Conservation (phyloP, 2,329 filamentous ascomycete genomes). For the Thielaviopsis ethacetica region DNA sequence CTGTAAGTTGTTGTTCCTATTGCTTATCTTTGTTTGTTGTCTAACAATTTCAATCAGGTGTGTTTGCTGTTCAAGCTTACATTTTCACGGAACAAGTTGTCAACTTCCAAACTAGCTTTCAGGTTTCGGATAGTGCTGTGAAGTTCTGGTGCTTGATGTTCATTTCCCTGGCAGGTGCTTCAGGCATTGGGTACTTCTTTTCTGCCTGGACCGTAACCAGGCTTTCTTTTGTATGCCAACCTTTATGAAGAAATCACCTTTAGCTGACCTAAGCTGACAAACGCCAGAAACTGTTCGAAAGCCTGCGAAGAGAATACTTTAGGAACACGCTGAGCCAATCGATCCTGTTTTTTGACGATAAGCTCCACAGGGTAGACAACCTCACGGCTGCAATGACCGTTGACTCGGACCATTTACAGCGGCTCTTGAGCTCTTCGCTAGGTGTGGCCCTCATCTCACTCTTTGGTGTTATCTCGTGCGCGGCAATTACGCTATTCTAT, state of each 20-base stretch:
- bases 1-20: conserved; percentile 5
- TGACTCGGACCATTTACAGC: conserved; percentile 20
- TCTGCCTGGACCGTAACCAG: conserved; percentile 16
- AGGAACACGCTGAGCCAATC: conserved; percentile 18
- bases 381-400: conserved; percentile 17
- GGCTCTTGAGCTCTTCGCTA: conserved; percentile 19
- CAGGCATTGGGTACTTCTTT: conserved; percentile 17
- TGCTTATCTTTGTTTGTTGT: not conserved
- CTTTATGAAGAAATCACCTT: too few relatives aligned
- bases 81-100: conserved; percentile 12
- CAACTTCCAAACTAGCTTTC: conserved; percentile 6
- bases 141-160: conserved; percentile 20
- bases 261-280: conserved; percentile 1
- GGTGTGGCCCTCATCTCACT: conserved; percentile 17
- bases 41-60: not conserved
- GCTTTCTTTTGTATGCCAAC: conserved; percentile 13
- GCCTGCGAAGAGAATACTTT: conserved; percentile 18
- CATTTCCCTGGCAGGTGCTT: conserved; percentile 17
- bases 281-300: conserved; percentile 11
- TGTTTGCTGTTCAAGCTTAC: conserved; percentile 11
- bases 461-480: conserved; percentile 18
- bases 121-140: conserved; percentile 1
- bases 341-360: conserved; percentile 18
- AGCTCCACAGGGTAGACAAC: conserved; percentile 17
- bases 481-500: conserved; percentile 18